A percentile compares a stretch with the other conserved stretches of the same genome.
Conservation (phyloP, 73 alveolate species). For the Durusdinium trenchii region DNA sequence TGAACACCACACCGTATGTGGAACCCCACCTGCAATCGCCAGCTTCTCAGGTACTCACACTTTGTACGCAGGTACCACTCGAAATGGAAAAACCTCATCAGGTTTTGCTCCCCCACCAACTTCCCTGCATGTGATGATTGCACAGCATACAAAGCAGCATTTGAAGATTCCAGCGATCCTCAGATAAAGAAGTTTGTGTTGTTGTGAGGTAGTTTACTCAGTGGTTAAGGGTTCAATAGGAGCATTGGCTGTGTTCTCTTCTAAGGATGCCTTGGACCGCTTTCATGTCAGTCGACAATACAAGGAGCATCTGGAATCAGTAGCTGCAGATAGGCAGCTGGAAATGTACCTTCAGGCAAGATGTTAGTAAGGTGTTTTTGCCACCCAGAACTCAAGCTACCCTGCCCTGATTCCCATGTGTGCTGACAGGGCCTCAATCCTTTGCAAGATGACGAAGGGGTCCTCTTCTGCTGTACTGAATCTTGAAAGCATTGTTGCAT, state of each 20-base stretch:
- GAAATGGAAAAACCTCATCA: background rate
- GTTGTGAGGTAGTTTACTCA: no score
- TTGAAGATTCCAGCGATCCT: background rate
- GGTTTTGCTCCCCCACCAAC: background rate
- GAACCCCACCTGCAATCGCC: background rate
- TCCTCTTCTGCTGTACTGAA: background rate
- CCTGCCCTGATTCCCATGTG: background rate
- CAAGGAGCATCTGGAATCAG: background rate
- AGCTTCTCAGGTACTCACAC: background rate
- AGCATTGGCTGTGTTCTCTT: no score
- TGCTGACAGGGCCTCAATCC: background rate
- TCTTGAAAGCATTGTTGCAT: background rate
- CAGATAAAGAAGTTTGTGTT: no score
- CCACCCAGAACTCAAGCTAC: no score
- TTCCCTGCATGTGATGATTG: constrained; percentile 38
- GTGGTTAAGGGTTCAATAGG: no score
- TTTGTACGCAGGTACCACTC: background rate
- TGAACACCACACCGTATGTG: background rate
- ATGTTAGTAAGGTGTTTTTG: background rate
- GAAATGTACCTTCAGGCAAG: background rate
- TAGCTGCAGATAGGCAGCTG: background rate
- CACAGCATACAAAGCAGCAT: background rate
- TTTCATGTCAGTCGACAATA: background rate
- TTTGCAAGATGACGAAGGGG: background rate
- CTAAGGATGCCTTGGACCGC: background rate